A percentile compares a stretch with the other conserved stretches of the same genome.
phyloP scores from a whole-genome alignment of 352 stramenopile genomes.

The Thraustochytrium sp. region DNA sequence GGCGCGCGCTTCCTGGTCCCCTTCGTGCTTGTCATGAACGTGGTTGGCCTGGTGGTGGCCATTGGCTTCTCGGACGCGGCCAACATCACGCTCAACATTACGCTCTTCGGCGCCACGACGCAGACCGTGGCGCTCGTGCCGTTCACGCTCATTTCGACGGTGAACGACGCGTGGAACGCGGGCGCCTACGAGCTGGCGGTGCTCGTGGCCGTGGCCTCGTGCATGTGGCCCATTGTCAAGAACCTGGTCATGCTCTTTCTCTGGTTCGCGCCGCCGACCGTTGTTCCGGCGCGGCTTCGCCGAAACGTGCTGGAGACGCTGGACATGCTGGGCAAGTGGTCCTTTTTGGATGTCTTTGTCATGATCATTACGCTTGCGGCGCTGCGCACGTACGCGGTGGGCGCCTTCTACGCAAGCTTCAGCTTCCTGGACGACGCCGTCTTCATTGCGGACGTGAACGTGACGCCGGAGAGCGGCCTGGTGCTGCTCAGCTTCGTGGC shows the following conservation, averaged over 20 bases:
- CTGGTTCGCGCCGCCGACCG: slow-evolving; percentile 2
- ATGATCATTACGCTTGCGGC: slow-evolving; percentile 18
- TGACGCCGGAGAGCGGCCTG: slow-evolving; percentile 14
- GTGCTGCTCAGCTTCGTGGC: slow-evolving; percentile 6
- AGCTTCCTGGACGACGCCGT: background rate
- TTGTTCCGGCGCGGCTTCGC: background rate
- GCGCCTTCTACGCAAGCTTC: slow-evolving; percentile 1
- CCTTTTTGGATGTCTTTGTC: slow-evolving; percentile 31
- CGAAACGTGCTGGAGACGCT: background rate
- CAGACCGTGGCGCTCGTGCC: background rate
- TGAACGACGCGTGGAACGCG: slow-evolving; percentile 8
- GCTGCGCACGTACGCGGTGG: background rate
- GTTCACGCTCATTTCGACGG: slow-evolving; percentile 13
- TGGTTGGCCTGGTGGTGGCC: background rate
- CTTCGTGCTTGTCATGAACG: background rate
- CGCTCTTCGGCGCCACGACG: background rate
- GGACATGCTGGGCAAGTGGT: slow-evolving; percentile 36
- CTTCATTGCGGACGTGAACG: slow-evolving; percentile 10
- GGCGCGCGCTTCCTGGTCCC: slow-evolving; percentile 9
- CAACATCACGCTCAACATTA: background rate
- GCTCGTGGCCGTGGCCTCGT: slow-evolving; percentile 14
- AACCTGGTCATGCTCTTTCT: slow-evolving; percentile 11
- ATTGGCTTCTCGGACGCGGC: slow-evolving; percentile 11
- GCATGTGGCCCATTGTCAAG: slow-evolving; percentile 27
- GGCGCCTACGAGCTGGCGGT: background rate